These are phyloP conservation scores for Zygoascus sp. DNA, from an alignment of 1,139 yeast genomes.

Conservation along the genomic window DNA sequence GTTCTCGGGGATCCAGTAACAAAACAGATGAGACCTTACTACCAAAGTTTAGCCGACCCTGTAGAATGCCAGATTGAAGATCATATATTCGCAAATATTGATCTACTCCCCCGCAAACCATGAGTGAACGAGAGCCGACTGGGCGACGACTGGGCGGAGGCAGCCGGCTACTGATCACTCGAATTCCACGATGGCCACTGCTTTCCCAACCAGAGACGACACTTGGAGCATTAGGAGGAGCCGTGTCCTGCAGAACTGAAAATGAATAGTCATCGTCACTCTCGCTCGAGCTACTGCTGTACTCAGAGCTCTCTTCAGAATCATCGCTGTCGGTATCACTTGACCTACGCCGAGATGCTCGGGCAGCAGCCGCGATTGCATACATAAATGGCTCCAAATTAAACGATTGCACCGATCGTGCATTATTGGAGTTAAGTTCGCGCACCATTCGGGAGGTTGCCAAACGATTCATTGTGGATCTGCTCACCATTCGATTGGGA, in stretches of 20 bases:
- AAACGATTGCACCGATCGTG: not conserved
- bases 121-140: conserved; percentile 15
- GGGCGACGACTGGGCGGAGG: not conserved
- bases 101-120: conserved; percentile 70
- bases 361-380: not conserved
- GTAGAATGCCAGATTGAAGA: conserved; percentile 48
- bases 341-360: not conserved
- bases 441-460: not conserved
- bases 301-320: not conserved
- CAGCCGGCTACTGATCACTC: not conserved
- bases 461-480: not conserved
- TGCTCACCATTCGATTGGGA: not conserved
- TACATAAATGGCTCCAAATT: not conserved
- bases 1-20: conserved; percentile 36
- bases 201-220: conserved; percentile 6
- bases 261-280: not conserved
- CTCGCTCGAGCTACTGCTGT: not conserved
- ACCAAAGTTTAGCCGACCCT: conserved; percentile 64
- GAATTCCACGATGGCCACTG: not conserved
- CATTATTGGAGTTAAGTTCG: not conserved
- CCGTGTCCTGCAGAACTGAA: conserved; percentile 1
- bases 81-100: conserved; percentile 71
- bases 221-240: conserved; percentile 2
- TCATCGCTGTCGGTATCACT: conserved; percentile 1
- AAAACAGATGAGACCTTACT: conserved; percentile 55